Conservation (phyloP, 306 rosid species). For the Echinosophora koreensis region DNA sequence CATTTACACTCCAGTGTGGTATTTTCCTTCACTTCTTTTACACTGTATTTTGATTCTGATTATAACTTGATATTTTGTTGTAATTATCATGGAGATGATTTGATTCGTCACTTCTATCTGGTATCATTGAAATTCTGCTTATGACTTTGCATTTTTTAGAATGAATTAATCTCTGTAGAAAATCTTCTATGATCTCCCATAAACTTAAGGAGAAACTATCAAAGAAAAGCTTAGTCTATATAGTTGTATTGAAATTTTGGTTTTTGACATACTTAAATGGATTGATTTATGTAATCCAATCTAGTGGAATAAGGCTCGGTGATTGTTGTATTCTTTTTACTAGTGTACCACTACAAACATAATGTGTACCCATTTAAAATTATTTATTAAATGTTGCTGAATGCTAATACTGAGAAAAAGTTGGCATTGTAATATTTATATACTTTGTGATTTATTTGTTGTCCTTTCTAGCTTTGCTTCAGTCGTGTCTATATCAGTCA, state of each 20-base stretch:
- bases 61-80: neutral
- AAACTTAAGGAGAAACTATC: neutral
- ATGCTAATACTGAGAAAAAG: neutral
- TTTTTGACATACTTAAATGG: neutral
- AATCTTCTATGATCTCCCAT: slow-evolving; percentile 24
- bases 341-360: neutral
- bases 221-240: neutral
- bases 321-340: neutral
- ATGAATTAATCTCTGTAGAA: neutral
- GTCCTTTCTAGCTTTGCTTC: slow-evolving; percentile 7
- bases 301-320: neutral
- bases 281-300: neutral
- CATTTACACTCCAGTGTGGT: slow-evolving; percentile 74
- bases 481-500: neutral
- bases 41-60: slow-evolving; percentile 32
- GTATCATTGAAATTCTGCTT: neutral
- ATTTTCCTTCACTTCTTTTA: slow-evolving; percentile 54
- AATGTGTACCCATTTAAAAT: neutral
- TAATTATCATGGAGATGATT: slow-evolving; percentile 19
- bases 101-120: neutral
- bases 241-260: slow-evolving; percentile 28
- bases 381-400: neutral
- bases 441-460: neutral
- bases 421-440: neutral
- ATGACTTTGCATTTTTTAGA: slow-evolving; percentile 24